Percentiles rank a stretch among this genome's conserved stretches.
Evolutionary conservation across 768 basidiomycete genomes (phyloP).

Genomic region (Filobasidium wieringae): DNA sequence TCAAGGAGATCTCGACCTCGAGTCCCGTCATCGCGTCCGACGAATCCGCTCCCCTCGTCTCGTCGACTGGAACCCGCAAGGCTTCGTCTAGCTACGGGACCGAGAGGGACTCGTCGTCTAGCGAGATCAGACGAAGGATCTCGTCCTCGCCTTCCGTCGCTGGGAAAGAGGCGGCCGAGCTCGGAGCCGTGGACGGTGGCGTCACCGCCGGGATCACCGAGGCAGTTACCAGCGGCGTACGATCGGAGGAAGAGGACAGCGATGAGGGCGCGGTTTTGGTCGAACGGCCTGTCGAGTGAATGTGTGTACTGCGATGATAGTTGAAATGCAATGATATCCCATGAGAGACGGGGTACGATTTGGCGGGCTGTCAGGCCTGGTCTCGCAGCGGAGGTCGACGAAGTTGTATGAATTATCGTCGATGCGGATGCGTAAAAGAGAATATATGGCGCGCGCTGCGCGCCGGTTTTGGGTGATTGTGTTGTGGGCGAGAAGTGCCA

Average conservation of each 20-base stretch:
- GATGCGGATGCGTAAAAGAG: no score
- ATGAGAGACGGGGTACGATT: no score
- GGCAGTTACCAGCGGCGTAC: not conserved
- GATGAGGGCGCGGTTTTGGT: slow-evolving; percentile 35
- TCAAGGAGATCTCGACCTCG: slow-evolving; percentile 60
- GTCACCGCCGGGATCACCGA: not conserved
- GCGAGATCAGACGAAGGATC: not conserved
- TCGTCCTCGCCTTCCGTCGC: not conserved
- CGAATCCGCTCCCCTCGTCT: not conserved
- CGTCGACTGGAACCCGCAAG: not conserved
- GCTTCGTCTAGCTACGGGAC: not conserved
- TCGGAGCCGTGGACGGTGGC: slow-evolving; percentile 6
- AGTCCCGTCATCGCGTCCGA: slow-evolving; percentile 12
- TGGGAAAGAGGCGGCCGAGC: not conserved
- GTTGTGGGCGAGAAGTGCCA: no score
- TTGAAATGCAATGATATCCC: no score
- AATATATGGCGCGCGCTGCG: no score
- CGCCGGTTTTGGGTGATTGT: no score
- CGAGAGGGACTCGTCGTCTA: no score
- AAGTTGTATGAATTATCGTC: no score
- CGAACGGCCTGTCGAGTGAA: slow-evolving; percentile 18
- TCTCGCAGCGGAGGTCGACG: no score
- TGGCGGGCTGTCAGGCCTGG: no score
- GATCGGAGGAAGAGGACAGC: slow-evolving; percentile 25
- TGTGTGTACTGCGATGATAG: no score